Percentiles rank a stretch among this genome's conserved stretches.
phyloP scores from a whole-genome alignment of 2,329 filamentous ascomycete species.

The Botrytis sinoallii region DNA sequence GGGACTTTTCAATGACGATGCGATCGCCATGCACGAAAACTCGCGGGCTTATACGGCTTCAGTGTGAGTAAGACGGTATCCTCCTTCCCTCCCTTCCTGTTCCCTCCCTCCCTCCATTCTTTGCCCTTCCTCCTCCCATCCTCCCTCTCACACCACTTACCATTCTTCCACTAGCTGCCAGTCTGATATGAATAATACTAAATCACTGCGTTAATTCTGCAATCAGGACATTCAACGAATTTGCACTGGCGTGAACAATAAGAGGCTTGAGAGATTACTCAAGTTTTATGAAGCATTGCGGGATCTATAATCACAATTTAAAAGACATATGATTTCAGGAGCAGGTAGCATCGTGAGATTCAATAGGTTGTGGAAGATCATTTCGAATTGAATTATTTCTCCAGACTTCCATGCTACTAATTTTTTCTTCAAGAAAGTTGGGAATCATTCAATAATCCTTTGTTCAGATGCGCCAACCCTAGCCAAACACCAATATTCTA shows the following conservation, averaged over 20 bases:
- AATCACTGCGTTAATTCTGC: not conserved
- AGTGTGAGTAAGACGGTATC: not conserved
- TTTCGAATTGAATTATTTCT: not conserved
- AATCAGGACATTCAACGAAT: not conserved
- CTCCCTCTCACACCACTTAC: not conserved
- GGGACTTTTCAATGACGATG: not conserved
- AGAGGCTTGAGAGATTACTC: not conserved
- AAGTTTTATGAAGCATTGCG: not conserved
- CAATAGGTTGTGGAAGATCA: not conserved
- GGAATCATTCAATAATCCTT: slow-evolving; percentile 2
- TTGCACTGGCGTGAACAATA: not conserved
- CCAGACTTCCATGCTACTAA: not conserved
- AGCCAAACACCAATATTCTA: not conserved
- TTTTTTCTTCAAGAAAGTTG: not conserved
- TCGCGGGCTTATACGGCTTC: not conserved
- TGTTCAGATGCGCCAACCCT: not conserved
- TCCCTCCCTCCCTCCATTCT: not conserved
- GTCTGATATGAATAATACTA: not conserved
- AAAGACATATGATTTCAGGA: too few species aligned
- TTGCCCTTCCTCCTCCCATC: not conserved
- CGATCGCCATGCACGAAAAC: not conserved
- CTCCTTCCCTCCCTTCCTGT: not conserved
- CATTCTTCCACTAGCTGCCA: not conserved
- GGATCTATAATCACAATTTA: not conserved
- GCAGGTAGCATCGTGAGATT: not conserved